A percentile compares a stretch with the other conserved stretches of the same genome.
Conservation (phyloP, 345 rosid species). For the Reutealis trisperma region DNA sequence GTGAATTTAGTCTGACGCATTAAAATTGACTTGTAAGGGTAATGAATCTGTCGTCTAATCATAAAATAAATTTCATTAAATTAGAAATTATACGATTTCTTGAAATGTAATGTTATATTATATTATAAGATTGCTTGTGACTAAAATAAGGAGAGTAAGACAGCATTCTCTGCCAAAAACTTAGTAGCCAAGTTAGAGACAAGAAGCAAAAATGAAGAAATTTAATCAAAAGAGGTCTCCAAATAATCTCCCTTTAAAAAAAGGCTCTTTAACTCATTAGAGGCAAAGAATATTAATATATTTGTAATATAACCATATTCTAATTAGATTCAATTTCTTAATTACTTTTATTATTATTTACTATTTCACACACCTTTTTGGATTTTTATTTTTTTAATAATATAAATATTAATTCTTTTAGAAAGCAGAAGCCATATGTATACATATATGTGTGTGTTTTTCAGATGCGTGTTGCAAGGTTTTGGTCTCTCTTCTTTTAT, state of each 20-base stretch:
- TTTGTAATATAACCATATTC: no score
- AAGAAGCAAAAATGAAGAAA: background rate
- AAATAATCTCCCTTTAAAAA: background rate
- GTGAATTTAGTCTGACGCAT: no score
- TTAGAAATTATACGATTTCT: no score
- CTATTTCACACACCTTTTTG: no score
- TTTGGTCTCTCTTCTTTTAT: constrained; percentile 56
- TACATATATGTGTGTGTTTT: background rate
- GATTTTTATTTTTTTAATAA: no score
- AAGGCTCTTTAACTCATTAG: constrained; percentile 21
- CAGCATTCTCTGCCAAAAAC: background rate
- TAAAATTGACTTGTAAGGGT: no score
- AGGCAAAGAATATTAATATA: constrained; percentile 50
- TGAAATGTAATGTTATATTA: no score
- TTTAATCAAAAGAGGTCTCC: background rate
- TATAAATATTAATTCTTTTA: constrained; percentile 27
- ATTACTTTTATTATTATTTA: no score
- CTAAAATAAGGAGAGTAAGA: background rate
- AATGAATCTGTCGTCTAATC: no score
- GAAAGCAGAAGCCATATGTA: constrained; percentile 45
- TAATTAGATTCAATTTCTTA: no score
- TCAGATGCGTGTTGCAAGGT: constrained; percentile 58
- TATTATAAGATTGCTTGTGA: background rate
- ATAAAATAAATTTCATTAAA: no score
- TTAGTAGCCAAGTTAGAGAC: constrained; percentile 20